These are phyloP conservation scores for Aethionema arabicum DNA, from an alignment of 345 rosid species.

Conservation along the genomic window DNA sequence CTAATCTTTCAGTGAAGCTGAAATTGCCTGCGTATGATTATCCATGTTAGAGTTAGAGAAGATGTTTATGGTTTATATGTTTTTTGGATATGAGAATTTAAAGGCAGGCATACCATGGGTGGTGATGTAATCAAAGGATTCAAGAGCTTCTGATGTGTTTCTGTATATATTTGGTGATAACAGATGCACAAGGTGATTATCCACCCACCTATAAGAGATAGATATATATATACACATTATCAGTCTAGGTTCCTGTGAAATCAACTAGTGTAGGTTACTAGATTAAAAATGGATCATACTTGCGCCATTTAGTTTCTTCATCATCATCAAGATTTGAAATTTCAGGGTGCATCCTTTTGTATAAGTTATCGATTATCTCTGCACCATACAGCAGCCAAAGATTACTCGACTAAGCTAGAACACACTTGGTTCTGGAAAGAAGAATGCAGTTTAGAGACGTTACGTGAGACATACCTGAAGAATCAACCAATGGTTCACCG, in stretches of 20 bases:
- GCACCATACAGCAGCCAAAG: conserved; percentile 32
- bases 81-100: not conserved
- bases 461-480: conserved; percentile 58
- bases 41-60: not conserved
- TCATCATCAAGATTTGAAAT: conserved; percentile 40
- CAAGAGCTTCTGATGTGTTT: conserved; percentile 73
- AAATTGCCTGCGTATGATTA: conserved; percentile 68
- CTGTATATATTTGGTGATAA: conserved; percentile 92
- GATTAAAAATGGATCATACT: conserved; percentile 42
- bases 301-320: conserved; percentile 79
- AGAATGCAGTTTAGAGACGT: not conserved
- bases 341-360: conserved; percentile 59
- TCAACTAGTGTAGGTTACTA: not conserved
- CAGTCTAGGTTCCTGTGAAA: conserved; percentile 3
- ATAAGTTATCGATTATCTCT: conserved; percentile 69
- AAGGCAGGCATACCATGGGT: conserved; percentile 56
- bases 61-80: not conserved
- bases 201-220: conserved; percentile 72
- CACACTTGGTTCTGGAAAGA: conserved; percentile 1
- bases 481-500: conserved; percentile 84
- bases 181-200: conserved; percentile 87
- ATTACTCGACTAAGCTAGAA: conserved; percentile 1
- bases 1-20: conserved; percentile 73
- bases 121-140: conserved; percentile 87
- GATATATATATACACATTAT: conserved; percentile 12